Conservation (phyloP, 2,329 filamentous ascomycete species). For the Cytospora leucostoma region DNA sequence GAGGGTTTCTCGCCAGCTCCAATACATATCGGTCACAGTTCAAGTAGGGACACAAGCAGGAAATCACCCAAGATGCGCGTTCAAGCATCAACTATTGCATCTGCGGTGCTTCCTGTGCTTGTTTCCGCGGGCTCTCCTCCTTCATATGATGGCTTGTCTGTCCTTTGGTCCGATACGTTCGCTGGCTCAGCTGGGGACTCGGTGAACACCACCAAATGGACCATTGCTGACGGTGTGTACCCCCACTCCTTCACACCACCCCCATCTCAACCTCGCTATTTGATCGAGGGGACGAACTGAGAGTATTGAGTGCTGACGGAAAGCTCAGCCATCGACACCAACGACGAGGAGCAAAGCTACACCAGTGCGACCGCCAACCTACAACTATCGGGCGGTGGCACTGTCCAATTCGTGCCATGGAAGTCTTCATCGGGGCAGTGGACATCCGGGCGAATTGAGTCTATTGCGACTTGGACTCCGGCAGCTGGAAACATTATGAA, state of each 20-base stretch:
- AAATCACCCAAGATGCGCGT: conserved; percentile 20
- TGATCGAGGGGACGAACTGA: too few species aligned
- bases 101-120: conserved; percentile 34
- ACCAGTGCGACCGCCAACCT: conserved; percentile 48
- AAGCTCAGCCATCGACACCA: conserved; percentile 33
- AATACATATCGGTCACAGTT: conserved; percentile 10
- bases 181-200: conserved; percentile 38
- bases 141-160: conserved; percentile 41
- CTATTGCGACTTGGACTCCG: conserved; percentile 50
- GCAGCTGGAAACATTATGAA: conserved; percentile 46
- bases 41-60: conserved; percentile 7
- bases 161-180: conserved; percentile 49
- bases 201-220: conserved; percentile 44
- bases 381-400: conserved; percentile 51
- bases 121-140: conserved; percentile 43
- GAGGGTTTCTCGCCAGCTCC: neutral
- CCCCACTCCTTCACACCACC: too few species aligned
- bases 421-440: conserved; percentile 44
- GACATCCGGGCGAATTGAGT: conserved; percentile 59
- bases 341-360: conserved; percentile 56
- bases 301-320: neutral
- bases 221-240: conserved; percentile 38
- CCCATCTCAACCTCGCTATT: too few species aligned
- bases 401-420: conserved; percentile 54
- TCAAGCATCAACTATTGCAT: conserved; percentile 32